phyloP scores from a whole-genome alignment of 2,329 filamentous ascomycete genomes.

The Sphaerostilbella broomeana region DNA sequence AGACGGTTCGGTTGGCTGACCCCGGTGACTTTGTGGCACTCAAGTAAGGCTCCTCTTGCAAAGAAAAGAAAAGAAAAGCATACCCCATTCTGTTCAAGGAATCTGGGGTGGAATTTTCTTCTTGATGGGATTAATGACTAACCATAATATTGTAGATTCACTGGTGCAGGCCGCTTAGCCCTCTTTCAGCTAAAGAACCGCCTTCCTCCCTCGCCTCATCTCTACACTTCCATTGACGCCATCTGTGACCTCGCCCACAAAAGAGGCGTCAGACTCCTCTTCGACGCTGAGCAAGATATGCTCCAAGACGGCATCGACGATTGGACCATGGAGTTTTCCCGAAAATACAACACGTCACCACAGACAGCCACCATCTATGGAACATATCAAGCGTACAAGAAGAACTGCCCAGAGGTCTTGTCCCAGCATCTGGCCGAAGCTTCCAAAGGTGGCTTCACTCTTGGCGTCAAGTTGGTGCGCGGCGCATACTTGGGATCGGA shows the following conservation, averaged over 20 bases:
- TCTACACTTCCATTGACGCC: constrained; percentile 63
- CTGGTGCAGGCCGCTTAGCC: constrained; percentile 70
- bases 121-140: constrained; percentile 1
- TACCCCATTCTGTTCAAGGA: no score
- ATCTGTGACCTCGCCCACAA: constrained; percentile 67
- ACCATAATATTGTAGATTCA: constrained; percentile 48
- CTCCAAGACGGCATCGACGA: constrained; percentile 74
- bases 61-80: no score
- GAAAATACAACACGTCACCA: constrained; percentile 62
- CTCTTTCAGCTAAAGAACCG: constrained; percentile 59
- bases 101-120: neutral
- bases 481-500: constrained; percentile 69
- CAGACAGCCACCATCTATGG: constrained; percentile 68
- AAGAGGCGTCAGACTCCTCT: constrained; percentile 66
- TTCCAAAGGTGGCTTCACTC: constrained; percentile 51
- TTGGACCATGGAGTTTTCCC: constrained; percentile 73
- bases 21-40: constrained; percentile 58
- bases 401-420: constrained; percentile 52
- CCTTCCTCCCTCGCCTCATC: constrained; percentile 54
- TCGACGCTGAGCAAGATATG: constrained; percentile 78
- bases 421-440: constrained; percentile 54
- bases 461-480: constrained; percentile 70
- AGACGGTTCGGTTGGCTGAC: constrained; percentile 63
- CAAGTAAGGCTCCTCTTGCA: constrained; percentile 42
- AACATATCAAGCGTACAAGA: constrained; percentile 74